phyloP scores from a whole-genome alignment of 345 rosid species.

The Brassica incana region DNA sequence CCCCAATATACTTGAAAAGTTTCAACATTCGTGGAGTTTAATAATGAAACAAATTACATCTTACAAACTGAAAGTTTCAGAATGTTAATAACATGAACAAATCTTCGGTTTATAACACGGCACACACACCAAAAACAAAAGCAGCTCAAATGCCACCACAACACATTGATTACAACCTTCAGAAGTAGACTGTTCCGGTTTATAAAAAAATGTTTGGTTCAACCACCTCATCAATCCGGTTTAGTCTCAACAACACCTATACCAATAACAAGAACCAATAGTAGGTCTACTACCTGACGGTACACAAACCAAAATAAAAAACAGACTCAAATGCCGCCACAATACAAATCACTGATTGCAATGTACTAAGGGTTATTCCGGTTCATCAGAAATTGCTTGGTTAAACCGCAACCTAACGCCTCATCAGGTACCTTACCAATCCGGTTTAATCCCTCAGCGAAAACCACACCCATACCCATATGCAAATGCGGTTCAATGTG shows the following conservation, averaged over 20 bases:
- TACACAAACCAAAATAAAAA: neutral
- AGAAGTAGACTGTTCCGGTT: neutral
- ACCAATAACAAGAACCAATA: slow-evolving; percentile 4
- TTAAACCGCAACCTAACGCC: slow-evolving; percentile 58
- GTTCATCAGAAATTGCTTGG: slow-evolving; percentile 36
- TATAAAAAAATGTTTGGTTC: neutral
- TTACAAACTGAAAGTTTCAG: neutral
- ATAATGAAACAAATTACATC: neutral
- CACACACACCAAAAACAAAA: neutral
- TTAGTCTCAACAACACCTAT: neutral
- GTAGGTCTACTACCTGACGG: slow-evolving; percentile 5
- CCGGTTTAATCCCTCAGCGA: slow-evolving; percentile 54
- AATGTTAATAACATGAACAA: neutral
- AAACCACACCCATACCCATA: slow-evolving; percentile 92
- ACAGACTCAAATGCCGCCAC: neutral
- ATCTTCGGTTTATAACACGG: neutral
- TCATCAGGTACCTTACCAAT: slow-evolving; percentile 47
- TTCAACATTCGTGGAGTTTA: neutral
- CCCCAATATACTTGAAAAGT: neutral
- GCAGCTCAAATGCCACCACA: neutral
- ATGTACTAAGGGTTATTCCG: neutral
- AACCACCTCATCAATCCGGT: neutral
- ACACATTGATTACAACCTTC: neutral
- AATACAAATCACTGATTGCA: neutral
- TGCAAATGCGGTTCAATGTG: slow-evolving; percentile 92